Base-by-base conservation (phyloP, 2,329 filamentous ascomycete genomes). In the Thermomyces lanuginosus region DNA sequence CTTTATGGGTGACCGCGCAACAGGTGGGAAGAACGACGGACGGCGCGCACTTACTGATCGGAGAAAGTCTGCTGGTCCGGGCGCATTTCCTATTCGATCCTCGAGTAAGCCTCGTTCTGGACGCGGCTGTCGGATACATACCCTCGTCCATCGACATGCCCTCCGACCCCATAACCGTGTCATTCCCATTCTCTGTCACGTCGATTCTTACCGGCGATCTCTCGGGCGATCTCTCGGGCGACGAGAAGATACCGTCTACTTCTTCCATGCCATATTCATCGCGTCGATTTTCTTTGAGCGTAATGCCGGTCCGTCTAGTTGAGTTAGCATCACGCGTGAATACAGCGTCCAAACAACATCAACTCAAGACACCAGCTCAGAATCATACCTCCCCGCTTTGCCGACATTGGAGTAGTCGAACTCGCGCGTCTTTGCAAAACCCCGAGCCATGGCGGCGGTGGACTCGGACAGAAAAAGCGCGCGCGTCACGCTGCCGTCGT, bases 251-350 rank as follows among this genome's bases (percentile, higher is more conserved):
- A 39, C 72, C 71, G 18, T 86, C 79, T 32, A 92, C 67, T 18
- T 80, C 76, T 49, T 93, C 82, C 61, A 98, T 73, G 51, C 86
- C 89, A 63, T 92, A 64, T 49, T 91, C 83, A 55, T 95, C 86
- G 56, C 82, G 77, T 34, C 74, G 62, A 27, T 81, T 81, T 29
- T 92, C 81, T 43, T 72, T 70, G 16, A 95, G 55, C 1, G 72
- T 77, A 14, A 92, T 68, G 22, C 89, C 89, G 1, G 89, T 98
- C 66, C 92, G 91, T 41, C 86, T 93, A 19, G 1, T 15, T 22
- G 19, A 4, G 16, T 11, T 9, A 22, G 40, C 26, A 27, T 10
- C 30, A 12, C 15, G 9, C 14, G n/a, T 3, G 8, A 10, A 17
- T 6, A 18, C 24, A 15, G 19, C 16, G 11, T 18, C 21, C 12